Base-by-base conservation (phyloP, 192 early-diverging fungal species). In the Coemansia sp. region DNA sequence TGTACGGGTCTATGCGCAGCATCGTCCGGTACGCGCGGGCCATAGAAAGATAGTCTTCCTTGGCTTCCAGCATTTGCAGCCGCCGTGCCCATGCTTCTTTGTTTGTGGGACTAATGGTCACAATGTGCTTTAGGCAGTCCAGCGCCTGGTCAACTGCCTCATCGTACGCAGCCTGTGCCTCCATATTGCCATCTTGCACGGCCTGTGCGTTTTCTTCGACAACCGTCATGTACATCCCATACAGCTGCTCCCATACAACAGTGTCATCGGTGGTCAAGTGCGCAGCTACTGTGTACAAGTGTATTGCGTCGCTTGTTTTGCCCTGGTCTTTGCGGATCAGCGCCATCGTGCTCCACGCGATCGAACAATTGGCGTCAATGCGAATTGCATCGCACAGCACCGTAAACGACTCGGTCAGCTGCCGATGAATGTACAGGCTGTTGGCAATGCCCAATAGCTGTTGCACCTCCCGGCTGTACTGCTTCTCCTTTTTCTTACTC, bases 261-360 rank as follows among this genome's bases (percentile, higher is more conserved):
- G 62, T 76, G 66, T 96, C 90, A 47, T 86, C 86, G 17, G 87
- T 83, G 5, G 85, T 83, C 69, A 98, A 64, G 67, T 96, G 94
- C 1, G 95, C 97, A 4, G 94, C 94, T n/a, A 98, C 88, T 55
- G 94, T 85, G 55, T 89, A 86, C 7, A 93, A 64, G 63, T 92
- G 86, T 39, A 93, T 64, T 0, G 93, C 89, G 59, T 90, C 91
- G n/a, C 76, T 73, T 11, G 66, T 62, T 57, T 91, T 85, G 6
- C 94, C 91, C 29, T 92, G 62, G 59, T 97, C 93, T 59, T 96
- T 92, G 62, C 95, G 91, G 29, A 96, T 88, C 58, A 95, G 79
- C 51, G 91, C 96, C 69, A 97, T 86, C 2, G 90, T 91, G 57
- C 84, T 84, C 97, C 97, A 98, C 14, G 94, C 94, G 27, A 85